Evolutionary conservation across 1,284 basidiomycete genomes (phyloP).

Genomic region (Pseudomicrostroma phylloplanum): DNA sequence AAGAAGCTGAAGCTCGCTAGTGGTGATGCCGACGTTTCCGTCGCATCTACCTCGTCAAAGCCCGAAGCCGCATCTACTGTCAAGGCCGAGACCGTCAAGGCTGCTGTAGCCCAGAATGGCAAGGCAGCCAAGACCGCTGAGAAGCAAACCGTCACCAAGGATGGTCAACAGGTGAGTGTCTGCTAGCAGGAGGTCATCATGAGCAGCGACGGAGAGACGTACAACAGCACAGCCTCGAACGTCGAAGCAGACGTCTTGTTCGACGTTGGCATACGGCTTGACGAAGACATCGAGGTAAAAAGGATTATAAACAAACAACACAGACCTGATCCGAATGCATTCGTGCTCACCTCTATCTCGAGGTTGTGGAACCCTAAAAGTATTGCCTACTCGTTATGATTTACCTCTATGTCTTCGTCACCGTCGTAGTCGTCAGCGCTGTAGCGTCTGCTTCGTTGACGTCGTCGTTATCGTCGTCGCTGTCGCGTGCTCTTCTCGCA

Average conservation of each 20-base stretch:
- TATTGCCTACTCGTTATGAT: conserved; percentile 16
- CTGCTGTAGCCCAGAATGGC: conserved; percentile 31
- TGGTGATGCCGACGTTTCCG: conserved; percentile 50
- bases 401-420: not conserved
- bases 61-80: conserved; percentile 27
- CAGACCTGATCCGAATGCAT: conserved; percentile 14
- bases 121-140: conserved; percentile 25
- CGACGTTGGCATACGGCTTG: no score
- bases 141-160: conserved; percentile 30
- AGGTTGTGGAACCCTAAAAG: conserved; percentile 11
- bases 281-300: no score
- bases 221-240: not conserved
- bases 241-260: no score
- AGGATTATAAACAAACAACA: conserved; percentile 13
- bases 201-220: not conserved
- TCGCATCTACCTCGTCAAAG: conserved; percentile 28
- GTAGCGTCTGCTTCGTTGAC: not conserved
- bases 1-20: conserved; percentile 66
- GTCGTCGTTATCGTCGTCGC: not conserved
- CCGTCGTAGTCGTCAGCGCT: not conserved
- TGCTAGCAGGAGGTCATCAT: not conserved
- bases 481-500: not conserved
- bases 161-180: conserved; percentile 15
- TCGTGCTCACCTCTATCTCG: conserved; percentile 6
- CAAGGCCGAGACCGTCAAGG: conserved; percentile 53